Evolutionary conservation across 179 eudicot genomes (phyloP).

Genomic region (Actinidia polygama): DNA sequence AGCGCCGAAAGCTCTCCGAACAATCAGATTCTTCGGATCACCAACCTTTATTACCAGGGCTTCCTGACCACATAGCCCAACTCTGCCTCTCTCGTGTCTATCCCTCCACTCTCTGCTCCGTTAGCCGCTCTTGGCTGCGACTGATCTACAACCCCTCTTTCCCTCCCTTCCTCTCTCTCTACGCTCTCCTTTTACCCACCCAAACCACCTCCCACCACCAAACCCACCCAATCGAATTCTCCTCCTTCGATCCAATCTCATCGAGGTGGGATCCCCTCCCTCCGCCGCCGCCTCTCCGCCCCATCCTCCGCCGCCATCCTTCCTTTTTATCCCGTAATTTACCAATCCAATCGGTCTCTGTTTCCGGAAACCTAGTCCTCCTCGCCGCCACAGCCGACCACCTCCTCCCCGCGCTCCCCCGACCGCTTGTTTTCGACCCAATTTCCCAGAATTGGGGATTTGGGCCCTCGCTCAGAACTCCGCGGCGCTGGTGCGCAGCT

Average conservation of each 20-base stretch:
- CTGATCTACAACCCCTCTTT: conserved; percentile 50
- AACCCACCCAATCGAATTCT: conserved; percentile 23
- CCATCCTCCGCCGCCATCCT: conserved; percentile 48
- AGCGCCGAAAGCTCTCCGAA: not conserved
- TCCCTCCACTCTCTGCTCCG: conserved; percentile 44
- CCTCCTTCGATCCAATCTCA: conserved; percentile 43
- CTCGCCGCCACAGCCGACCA: conserved; percentile 48
- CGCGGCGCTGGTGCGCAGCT: conserved; percentile 70
- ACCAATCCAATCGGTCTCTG: conserved; percentile 52
- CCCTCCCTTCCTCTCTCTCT: conserved; percentile 55
- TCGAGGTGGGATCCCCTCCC: conserved; percentile 42
- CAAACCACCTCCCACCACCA: not conserved
- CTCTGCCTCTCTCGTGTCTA: conserved; percentile 41
- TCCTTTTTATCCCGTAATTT: conserved; percentile 53
- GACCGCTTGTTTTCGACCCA: conserved; percentile 51
- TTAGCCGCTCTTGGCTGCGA: conserved; percentile 46
- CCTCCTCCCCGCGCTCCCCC: conserved; percentile 45
- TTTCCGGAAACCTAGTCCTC: conserved; percentile 36
- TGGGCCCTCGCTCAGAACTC: conserved; percentile 40
- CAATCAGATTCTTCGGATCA: not conserved
- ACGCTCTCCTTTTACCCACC: conserved; percentile 23
- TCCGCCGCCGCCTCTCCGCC: conserved; percentile 32
- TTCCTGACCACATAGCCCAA: conserved; percentile 56
- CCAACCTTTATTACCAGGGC: conserved; percentile 44
- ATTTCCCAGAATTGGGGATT: conserved; percentile 28